Evolutionary conservation across 371 early-diverging fungal genomes (phyloP).

Genomic region (Chytridiales sp.): DNA sequence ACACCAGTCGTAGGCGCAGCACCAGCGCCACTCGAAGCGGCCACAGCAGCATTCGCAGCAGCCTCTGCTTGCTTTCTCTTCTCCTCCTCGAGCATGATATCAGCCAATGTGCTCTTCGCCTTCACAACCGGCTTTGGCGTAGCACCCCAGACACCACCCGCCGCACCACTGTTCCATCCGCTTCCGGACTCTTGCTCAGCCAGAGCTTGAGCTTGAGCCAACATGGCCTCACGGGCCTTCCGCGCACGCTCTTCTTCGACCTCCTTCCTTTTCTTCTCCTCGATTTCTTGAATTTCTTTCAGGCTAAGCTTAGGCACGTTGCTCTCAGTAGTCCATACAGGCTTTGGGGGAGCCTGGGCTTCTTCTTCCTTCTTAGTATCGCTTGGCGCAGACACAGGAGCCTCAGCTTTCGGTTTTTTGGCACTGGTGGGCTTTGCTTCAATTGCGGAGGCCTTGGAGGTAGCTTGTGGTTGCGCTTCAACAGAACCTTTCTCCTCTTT

Average conservation of each 20-base stretch:
- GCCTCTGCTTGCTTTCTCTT: constrained; percentile 31
- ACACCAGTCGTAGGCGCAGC: constrained; percentile 9
- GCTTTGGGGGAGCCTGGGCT: constrained; percentile 16
- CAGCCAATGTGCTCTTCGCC: constrained; percentile 37
- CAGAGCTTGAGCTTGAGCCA: constrained; percentile 42
- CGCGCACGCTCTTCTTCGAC: constrained; percentile 30
- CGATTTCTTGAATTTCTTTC: constrained; percentile 50
- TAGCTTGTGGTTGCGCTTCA: neutral
- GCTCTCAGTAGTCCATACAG: constrained; percentile 21
- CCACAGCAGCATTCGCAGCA: constrained; percentile 21
- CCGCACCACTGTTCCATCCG: constrained; percentile 3
- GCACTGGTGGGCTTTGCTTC: neutral
- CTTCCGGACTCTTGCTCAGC: constrained; percentile 28
- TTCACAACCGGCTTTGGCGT: constrained; percentile 17
- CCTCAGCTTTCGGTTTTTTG: neutral
- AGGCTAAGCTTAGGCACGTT: constrained; percentile 38
- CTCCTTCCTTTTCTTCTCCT: constrained; percentile 34
- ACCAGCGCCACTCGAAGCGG: constrained; percentile 5
- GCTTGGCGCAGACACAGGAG: neutral
- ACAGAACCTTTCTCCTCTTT: neutral
- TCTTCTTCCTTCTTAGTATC: neutral
- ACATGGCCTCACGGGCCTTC: constrained; percentile 33
- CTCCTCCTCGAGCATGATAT: constrained; percentile 55
- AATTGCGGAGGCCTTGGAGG: neutral
- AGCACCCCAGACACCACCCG: constrained; percentile 15